These are phyloP conservation scores for Agrostemma githago DNA, from an alignment of 148 eudicot species.

Conservation along the genomic window DNA sequence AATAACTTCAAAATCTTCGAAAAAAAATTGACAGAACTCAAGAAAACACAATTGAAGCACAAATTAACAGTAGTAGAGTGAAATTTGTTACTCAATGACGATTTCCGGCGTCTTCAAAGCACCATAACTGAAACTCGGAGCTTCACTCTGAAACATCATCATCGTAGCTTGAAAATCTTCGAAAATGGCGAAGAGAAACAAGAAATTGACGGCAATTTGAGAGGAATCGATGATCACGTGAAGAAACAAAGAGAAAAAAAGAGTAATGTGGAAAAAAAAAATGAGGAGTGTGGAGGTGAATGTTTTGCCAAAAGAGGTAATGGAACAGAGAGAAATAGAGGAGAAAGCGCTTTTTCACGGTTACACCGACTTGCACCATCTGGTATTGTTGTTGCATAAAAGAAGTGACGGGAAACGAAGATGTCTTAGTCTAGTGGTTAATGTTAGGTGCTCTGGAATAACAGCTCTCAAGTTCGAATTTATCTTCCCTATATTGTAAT, in stretches of 20 bases:
- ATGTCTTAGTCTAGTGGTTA: no score
- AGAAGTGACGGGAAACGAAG: no score
- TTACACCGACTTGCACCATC: background rate
- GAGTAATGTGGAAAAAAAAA: background rate
- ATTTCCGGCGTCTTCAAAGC: conserved; percentile 6
- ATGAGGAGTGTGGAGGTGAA: conserved; percentile 6
- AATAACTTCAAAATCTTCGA: background rate
- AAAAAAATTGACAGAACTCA: conserved; percentile 2
- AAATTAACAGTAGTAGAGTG: background rate
- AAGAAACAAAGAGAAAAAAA: background rate
- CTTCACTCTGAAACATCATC: conserved; percentile 20
- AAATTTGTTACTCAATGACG: conserved; percentile 9
- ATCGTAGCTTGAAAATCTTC: background rate
- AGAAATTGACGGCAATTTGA: background rate
- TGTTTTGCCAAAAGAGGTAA: conserved; percentile 20
- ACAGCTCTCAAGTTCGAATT: no score
- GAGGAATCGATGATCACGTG: background rate
- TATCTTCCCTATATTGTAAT: no score
- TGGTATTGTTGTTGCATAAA: conserved; percentile 2
- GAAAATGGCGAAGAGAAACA: background rate
- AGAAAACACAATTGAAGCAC: background rate
- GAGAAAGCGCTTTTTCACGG: background rate
- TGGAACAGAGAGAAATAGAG: conserved; percentile 8
- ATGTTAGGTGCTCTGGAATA: no score
- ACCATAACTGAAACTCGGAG: background rate